A percentile compares a stretch with the other conserved stretches of the same genome.
Evolutionary conservation across 2,329 filamentous ascomycete genomes (phyloP).

Genomic region (Cercospora sojina): DNA sequence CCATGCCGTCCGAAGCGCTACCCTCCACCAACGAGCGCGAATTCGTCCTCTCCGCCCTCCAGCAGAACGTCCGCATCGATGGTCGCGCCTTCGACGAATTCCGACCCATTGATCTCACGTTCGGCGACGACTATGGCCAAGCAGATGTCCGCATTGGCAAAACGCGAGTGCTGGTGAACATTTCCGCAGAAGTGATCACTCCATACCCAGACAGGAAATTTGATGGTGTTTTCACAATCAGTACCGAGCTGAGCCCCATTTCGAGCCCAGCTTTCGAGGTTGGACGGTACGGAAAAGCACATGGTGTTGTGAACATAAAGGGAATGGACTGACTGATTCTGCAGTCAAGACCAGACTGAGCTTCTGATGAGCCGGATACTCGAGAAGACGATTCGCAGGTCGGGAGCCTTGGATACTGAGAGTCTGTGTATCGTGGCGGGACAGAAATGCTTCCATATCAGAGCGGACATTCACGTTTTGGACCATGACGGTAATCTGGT

Average conservation of each 20-base stretch:
- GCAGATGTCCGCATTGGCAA: slow-evolving; percentile 85
- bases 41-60: slow-evolving; percentile 80
- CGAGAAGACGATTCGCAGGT: slow-evolving; percentile 91
- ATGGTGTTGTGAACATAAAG: neutral
- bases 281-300: slow-evolving; percentile 58
- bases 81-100: slow-evolving; percentile 78
- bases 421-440: slow-evolving; percentile 91
- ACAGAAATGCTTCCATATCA: slow-evolving; percentile 85
- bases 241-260: slow-evolving; percentile 88
- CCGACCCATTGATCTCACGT: slow-evolving; percentile 71
- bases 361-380: slow-evolving; percentile 82
- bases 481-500: slow-evolving; percentile 88
- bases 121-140: slow-evolving; percentile 88
- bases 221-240: slow-evolving; percentile 91
- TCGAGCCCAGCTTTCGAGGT: slow-evolving; percentile 86
- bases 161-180: slow-evolving; percentile 82
- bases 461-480: slow-evolving; percentile 88
- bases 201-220: slow-evolving; percentile 87
- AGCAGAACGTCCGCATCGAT: slow-evolving; percentile 79
- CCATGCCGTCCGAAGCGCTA: slow-evolving; percentile 89
- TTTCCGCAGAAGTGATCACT: slow-evolving; percentile 83
- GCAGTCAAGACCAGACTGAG: slow-evolving; percentile 55
- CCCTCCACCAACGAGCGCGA: slow-evolving; percentile 84
- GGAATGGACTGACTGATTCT: slow-evolving; percentile 64
- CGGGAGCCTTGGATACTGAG: slow-evolving; percentile 89